phyloP scores from a whole-genome alignment of 371 early-diverging fungal genomes.

The Apophysomyces trapeziformis region DNA sequence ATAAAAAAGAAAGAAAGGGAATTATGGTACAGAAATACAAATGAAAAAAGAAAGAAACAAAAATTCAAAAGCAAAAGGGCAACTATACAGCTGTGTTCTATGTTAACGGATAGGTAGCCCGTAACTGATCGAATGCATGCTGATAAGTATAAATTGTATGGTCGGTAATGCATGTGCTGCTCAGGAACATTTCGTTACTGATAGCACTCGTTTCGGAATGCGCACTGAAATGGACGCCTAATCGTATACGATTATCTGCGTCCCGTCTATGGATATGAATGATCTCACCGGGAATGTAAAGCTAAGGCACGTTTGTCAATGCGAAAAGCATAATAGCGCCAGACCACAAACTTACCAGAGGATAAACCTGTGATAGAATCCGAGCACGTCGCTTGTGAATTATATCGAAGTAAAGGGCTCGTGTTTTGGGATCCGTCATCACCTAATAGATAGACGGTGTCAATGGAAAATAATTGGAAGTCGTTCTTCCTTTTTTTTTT shows the following conservation, averaged over 20 bases:
- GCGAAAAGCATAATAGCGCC: background rate
- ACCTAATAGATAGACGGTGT: conserved; percentile 7
- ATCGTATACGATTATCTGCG: conserved; percentile 13
- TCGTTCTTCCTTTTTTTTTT: background rate
- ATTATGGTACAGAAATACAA: background rate
- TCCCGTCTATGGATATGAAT: conserved; percentile 39
- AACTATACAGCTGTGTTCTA: background rate
- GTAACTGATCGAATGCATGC: conserved; percentile 30
- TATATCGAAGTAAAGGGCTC: conserved; percentile 37
- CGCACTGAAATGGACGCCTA: conserved; percentile 20
- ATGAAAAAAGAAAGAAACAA: background rate
- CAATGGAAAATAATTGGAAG: background rate
- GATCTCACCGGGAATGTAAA: conserved; percentile 49
- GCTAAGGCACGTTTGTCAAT: conserved; percentile 15
- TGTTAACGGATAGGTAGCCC: conserved; percentile 16
- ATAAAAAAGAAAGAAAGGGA: background rate
- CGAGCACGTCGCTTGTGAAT: conserved; percentile 31
- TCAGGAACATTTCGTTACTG: conserved; percentile 42
- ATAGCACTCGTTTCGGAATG: conserved; percentile 28
- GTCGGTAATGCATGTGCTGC: conserved; percentile 46
- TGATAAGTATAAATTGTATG: conserved; percentile 44
- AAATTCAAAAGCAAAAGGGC: background rate
- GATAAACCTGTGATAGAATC: conserved; percentile 33
- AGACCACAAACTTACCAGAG: conserved; percentile 33
- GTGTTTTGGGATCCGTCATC: conserved; percentile 26